Evolutionary conservation across 2,329 filamentous ascomycete genomes (phyloP).

Genomic region (Trichoderma asperellum): DNA sequence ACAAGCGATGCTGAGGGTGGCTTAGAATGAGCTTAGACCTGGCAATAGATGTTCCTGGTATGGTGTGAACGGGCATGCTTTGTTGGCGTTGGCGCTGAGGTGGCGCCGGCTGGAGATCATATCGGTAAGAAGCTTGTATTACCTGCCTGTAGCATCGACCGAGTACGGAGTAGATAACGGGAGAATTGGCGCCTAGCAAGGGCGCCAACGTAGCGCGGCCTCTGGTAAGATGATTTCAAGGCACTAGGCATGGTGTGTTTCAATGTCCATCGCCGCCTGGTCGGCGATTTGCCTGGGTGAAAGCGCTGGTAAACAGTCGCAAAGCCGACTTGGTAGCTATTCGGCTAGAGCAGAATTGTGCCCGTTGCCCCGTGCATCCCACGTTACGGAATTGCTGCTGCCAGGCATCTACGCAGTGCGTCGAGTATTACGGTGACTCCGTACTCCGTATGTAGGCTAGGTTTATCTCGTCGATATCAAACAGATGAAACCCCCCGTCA

Average conservation of each 20-base stretch:
- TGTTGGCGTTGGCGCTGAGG: neutral
- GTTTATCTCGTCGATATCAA: neutral
- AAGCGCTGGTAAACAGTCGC: neutral
- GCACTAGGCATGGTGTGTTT: neutral
- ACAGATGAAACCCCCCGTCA: neutral
- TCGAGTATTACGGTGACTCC: neutral
- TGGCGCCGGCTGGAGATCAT: neutral
- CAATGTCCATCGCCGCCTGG: neutral
- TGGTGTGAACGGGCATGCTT: neutral
- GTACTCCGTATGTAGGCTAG: neutral
- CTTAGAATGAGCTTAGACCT: neutral
- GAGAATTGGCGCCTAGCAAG: neutral
- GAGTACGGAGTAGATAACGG: neutral
- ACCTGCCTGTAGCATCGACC: neutral
- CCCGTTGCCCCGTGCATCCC: neutral
- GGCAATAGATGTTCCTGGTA: conserved; percentile 8
- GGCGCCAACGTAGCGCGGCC: neutral
- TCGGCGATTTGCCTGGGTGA: neutral
- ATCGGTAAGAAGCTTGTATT: neutral
- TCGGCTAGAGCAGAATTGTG: neutral
- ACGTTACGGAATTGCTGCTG: neutral
- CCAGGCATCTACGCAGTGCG: neutral
- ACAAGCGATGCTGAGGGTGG: neutral
- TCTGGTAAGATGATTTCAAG: neutral
- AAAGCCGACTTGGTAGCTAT: neutral